These are phyloP conservation scores for Leccinum disarticulatum DNA, from an alignment of 768 basidiomycete species.

Conservation along the genomic window DNA sequence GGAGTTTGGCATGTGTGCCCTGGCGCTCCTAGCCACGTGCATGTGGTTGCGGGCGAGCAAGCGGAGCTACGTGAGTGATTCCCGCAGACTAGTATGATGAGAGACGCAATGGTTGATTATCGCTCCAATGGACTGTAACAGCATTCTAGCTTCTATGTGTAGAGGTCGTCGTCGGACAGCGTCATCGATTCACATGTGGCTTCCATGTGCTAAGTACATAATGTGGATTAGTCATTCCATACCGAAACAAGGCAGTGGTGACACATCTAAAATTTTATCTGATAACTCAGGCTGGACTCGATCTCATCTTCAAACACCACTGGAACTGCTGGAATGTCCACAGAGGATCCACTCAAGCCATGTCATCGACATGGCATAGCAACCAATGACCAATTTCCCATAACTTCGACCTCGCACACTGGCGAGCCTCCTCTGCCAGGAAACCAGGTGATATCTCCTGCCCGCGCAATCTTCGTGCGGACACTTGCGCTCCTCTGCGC, in stretches of 20 bases:
- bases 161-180: neutral
- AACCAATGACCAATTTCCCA: neutral
- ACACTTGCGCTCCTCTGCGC: conserved; percentile 65
- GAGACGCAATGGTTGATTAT: conserved; percentile 21
- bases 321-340: neutral
- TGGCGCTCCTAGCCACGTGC: conserved; percentile 57
- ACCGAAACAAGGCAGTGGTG: neutral
- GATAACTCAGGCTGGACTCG: conserved; percentile 17
- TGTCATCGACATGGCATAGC: neutral
- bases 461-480: conserved; percentile 50
- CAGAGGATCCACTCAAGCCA: neutral
- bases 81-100: conserved; percentile 42
- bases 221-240: conserved; percentile 21
- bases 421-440: neutral
- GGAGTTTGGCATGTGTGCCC: conserved; percentile 60
- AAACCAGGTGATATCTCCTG: conserved; percentile 21
- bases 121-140: conserved; percentile 18
- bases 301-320: neutral
- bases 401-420: neutral
- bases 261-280: conserved; percentile 19
- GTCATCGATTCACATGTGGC: neutral
- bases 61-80: conserved; percentile 42
- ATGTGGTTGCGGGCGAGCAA: conserved; percentile 46
- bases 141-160: conserved; percentile 37
- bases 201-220: conserved; percentile 3